These are phyloP conservation scores for Neurospora discreta DNA, from an alignment of 495 filamentous ascomycete species.

Conservation along the genomic window DNA sequence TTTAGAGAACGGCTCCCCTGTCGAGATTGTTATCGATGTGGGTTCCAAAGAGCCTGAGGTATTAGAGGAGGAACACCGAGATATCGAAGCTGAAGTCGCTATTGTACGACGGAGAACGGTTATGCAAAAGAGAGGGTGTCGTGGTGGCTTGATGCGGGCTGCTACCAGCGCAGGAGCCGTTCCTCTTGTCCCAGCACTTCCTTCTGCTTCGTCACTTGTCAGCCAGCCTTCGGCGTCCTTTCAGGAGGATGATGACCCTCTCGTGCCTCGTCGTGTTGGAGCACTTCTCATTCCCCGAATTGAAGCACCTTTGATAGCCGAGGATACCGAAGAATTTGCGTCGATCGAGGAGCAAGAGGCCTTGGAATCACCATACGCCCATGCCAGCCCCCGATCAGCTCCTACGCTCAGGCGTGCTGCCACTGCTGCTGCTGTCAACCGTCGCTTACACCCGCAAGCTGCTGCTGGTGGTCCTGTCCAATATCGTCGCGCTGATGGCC, in stretches of 20 bases:
- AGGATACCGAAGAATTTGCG: constrained; percentile 20
- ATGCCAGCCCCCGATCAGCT: constrained; percentile 64
- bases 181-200: constrained; percentile 4
- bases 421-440: constrained; percentile 62
- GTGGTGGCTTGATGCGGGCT: constrained; percentile 26
- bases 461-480: constrained; percentile 28
- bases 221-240: constrained; percentile 10
- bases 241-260: constrained; percentile 30
- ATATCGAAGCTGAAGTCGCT: constrained; percentile 72
- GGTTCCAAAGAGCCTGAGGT: constrained; percentile 57
- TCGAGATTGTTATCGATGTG: constrained; percentile 59
- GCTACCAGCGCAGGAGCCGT: constrained; percentile 18
- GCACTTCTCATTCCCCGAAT: constrained; percentile 5
- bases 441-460: constrained; percentile 44
- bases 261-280: constrained; percentile 29
- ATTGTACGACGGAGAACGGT: constrained; percentile 67
- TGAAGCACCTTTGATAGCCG: constrained; percentile 9
- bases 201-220: constrained; percentile 3
- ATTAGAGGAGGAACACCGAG: constrained; percentile 62
- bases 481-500: constrained; percentile 50
- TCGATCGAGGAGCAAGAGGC: constrained; percentile 44
- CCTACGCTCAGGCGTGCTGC: constrained; percentile 68
- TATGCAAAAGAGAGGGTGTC: constrained; percentile 38
- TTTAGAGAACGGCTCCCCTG: constrained; percentile 39
- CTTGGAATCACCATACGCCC: constrained; percentile 62